These are phyloP conservation scores for Aspergillus texensis DNA, from an alignment of 2,329 filamentous ascomycete species.

Conservation along the genomic window DNA sequence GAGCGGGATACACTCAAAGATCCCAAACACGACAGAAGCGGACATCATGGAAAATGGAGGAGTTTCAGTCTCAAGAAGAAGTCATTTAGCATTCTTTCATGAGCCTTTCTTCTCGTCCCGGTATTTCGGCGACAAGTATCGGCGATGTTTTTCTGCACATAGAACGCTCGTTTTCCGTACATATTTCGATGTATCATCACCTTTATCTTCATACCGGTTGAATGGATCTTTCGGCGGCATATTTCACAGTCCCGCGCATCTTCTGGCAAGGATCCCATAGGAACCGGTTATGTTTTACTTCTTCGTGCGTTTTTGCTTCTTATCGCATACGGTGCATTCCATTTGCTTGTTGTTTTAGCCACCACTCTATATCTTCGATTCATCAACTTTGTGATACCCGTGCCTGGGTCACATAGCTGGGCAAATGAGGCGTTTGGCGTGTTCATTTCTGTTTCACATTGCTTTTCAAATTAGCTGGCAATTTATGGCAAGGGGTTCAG, in stretches of 20 bases:
- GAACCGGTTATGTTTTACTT: constrained; percentile 15
- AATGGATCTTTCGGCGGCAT: constrained; percentile 14
- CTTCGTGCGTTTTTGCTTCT: background rate
- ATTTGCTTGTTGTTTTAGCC: constrained; percentile 8
- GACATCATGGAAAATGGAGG: constrained; percentile 36
- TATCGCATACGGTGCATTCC: constrained; percentile 14
- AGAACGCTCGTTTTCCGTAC: constrained; percentile 23
- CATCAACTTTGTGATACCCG: constrained; percentile 28
- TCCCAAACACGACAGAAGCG: constrained; percentile 21
- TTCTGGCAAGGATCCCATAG: constrained; percentile 9
- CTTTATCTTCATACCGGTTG: constrained; percentile 20
- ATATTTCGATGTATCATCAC: constrained; percentile 37
- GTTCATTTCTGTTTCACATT: constrained; percentile 7
- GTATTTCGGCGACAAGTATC: background rate
- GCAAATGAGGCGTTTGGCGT: constrained; percentile 25
- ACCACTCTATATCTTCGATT: constrained; percentile 10
- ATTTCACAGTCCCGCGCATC: constrained; percentile 11
- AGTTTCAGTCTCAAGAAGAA: constrained; percentile 50
- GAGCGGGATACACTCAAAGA: constrained; percentile 24
- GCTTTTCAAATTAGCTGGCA: background rate
- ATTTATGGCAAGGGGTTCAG: constrained; percentile 1
- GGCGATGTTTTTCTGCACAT: constrained; percentile 31
- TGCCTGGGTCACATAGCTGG: constrained; percentile 28
- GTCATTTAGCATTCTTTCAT: constrained; percentile 42
- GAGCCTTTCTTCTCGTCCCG: constrained; percentile 6